Evolutionary conservation across 352 stramenopile genomes (phyloP).

Genomic region (Discostella stelligera): DNA sequence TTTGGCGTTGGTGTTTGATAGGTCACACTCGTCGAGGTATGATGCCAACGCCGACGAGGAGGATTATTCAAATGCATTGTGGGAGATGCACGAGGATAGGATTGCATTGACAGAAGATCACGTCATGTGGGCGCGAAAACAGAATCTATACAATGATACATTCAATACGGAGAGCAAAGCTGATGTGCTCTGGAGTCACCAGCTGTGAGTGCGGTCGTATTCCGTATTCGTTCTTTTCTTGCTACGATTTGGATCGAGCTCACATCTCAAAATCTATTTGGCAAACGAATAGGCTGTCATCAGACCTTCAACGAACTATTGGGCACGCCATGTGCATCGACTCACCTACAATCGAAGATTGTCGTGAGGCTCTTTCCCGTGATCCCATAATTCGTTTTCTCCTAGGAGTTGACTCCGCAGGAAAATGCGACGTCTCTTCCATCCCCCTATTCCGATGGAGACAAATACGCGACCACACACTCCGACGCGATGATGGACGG

Average conservation of each 20-base stretch:
- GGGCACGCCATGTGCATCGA: constrained; percentile 77
- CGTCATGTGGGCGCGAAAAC: constrained; percentile 71
- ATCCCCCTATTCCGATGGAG: constrained; percentile 76
- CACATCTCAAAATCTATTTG: neutral
- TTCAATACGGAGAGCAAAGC: constrained; percentile 80
- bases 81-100: constrained; percentile 69
- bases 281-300: constrained; percentile 73
- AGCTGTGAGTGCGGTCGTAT: constrained; percentile 60
- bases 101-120: constrained; percentile 57
- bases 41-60: constrained; percentile 17
- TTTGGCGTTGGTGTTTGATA: constrained; percentile 68
- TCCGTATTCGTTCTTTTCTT: constrained; percentile 4
- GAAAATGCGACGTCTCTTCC: constrained; percentile 53
- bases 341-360: constrained; percentile 61
- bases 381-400: constrained; percentile 72
- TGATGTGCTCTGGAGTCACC: constrained; percentile 77
- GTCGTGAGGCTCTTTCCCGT: constrained; percentile 58
- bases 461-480: constrained; percentile 79
- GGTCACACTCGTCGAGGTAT: constrained; percentile 23
- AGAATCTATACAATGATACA: constrained; percentile 82
- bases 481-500: constrained; percentile 72
- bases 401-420: constrained; percentile 32
- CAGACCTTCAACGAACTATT: constrained; percentile 68
- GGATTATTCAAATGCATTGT: constrained; percentile 29
- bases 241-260: neutral